Evolutionary conservation across 2,329 filamentous ascomycete species (phyloP), one percentile per base, ranked within the genome.

Genomic region (Penicillium thymicola): DNA sequence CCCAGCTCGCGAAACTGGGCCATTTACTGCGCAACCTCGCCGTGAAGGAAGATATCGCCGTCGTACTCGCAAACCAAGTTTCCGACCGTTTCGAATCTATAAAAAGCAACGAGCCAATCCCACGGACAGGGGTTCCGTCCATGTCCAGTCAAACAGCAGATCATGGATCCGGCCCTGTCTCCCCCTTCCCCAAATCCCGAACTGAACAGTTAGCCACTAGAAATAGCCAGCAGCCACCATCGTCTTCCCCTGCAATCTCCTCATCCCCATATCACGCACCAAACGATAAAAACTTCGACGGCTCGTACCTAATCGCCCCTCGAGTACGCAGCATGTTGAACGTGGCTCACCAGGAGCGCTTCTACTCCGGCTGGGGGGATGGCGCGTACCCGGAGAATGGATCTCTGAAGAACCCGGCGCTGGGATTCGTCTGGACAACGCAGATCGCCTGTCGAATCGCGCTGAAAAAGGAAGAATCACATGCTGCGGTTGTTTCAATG

Each of bases 321-420:
- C 66, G 71, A 2, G 65, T 66, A 16, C 70, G 71, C 18, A 80
- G 84, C 13, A 84, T 87, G 0, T 79, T 97, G 37, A 82, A 85
- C 32, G 83, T 97, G 9, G 30, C 38, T n/a, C 89, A 97, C 73
- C 93, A 97, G 74, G 91, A 97, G 72, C 84, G 89, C 42, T 97
- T 92, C 85, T 96, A 97, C 75, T 95, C 92, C 4, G 92, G 94
- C 61, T 97, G 94, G 93, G 92, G 93, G 23, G 90, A 96, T 71
- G 81, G 86, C 54, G 77, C 21, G 8, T 59, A 62, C 16, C 60
- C 57, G 27, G 52, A 65, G 1, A 57, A 55, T 13, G 55, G 51
- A 75, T 88, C 70, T 2, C 62, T 64, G 54, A 97, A 97, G 75
- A 96, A 90, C 0, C 93, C 93, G 0, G 89, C 89, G 7, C 76